Base-by-base conservation (phyloP, 768 basidiomycete species). In the Russula olivacea region DNA sequence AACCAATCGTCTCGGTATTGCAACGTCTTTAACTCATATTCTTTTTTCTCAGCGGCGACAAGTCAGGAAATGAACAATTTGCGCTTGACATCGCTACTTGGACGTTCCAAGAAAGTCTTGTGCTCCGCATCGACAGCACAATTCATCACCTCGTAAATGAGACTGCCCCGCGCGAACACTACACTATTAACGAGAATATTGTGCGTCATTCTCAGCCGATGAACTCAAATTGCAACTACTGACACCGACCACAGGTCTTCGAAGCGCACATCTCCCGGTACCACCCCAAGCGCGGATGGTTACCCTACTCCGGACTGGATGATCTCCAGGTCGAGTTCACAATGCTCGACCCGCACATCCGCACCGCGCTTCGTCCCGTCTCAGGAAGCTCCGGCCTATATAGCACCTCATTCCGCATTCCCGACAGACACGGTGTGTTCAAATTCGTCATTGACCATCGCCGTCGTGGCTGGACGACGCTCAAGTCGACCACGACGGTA, bases 381-480 rank as follows among this genome's bases (percentile, higher is more conserved):
- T 58, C 76, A 4, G 81, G 80, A 0, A 66, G 75, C 28, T 82
- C 86, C 3, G 88, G 88, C 25, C 78, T 81, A 68, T 98, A 94
- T 76, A 80, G 83, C 15, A 83, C 86, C n/a, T 83, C 83, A 15
- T 96, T 99, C 85, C 86, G 85, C 47, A 87, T 86, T 2, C 97
- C 97, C 8, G 96, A 98, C 74, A 81, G 95, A 58, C 97, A 99
- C 72, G 97, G 97, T 25, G 97, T 99, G 17, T 99, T 96, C 83
- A 98, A 98, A 72, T 95, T 98, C 71, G 80, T 93, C n/a, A 75
- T 97, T 49, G 83, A 95, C 74, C 85, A 93, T 77, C 91, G 90
- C 72, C 86, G 97, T 36, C 17, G 43, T 66, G 95, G 93, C 40
- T 84, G 83, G 77, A 82, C 89, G n/a, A 84, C 83, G 73, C 77